Conservation (phyloP, 1,139 yeast genomes). For the Kurtzmaniella natalensis region DNA sequence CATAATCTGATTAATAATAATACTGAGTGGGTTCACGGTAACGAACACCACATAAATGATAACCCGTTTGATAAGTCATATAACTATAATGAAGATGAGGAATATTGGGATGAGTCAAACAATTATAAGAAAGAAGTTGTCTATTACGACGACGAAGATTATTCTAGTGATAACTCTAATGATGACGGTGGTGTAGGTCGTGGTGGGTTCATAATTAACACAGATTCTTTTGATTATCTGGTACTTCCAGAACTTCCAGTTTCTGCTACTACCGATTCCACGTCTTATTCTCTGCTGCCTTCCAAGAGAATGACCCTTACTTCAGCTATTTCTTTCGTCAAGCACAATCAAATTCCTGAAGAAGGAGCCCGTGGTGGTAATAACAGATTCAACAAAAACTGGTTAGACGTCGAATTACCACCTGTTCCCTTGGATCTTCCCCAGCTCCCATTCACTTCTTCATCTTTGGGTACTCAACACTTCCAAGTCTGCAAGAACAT, state of each 20-base stretch:
- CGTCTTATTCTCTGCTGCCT: conserved; percentile 10
- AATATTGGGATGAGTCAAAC: neutral
- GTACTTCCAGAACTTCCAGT: conserved; percentile 39
- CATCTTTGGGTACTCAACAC: conserved; percentile 46
- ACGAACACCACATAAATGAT: neutral
- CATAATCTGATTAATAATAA: too few relatives aligned
- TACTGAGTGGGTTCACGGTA: too few relatives aligned
- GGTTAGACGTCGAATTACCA: conserved; percentile 33
- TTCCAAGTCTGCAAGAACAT: conserved; percentile 33
- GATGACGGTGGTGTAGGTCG: too few relatives aligned
- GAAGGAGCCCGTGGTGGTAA: too few relatives aligned
- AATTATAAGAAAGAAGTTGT: conserved; percentile 4
- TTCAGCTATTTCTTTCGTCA: conserved; percentile 18
- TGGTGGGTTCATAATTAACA: too few relatives aligned
- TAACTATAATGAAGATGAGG: neutral
- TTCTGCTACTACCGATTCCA: conserved; percentile 9
- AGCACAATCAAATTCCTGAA: conserved; percentile 10
- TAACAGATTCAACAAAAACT: conserved; percentile 9
- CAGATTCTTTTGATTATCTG: conserved; percentile 41
- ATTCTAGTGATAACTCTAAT: conserved; percentile 10
- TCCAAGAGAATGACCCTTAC: conserved; percentile 17
- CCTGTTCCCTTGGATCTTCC: conserved; percentile 55
- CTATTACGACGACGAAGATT: conserved; percentile 5
- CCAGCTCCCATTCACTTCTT: conserved; percentile 52
- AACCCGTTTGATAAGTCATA: conserved; percentile 1